Percentiles rank a stretch among this genome's conserved stretches.
phyloP scores from a whole-genome alignment of 2,329 filamentous ascomycete genomes.

The Monilinia fructicola region DNA sequence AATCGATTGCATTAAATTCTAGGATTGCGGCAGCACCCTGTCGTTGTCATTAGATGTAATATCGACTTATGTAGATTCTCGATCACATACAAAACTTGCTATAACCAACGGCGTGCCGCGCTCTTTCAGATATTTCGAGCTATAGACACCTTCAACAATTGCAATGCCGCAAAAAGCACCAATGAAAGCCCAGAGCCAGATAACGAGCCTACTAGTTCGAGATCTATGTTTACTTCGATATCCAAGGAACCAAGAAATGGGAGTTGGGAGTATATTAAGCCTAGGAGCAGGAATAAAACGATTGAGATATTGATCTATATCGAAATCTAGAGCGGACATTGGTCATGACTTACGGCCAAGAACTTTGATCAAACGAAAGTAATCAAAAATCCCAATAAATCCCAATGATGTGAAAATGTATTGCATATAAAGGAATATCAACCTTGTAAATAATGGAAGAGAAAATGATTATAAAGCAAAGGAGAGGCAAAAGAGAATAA shows the following conservation, averaged over 20 bases:
- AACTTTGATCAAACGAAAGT: not conserved
- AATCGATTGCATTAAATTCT: slow-evolving; percentile 69
- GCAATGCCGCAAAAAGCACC: slow-evolving; percentile 63
- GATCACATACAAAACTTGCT: slow-evolving; percentile 64
- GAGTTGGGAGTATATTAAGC: slow-evolving; percentile 62
- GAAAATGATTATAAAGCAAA: not conserved
- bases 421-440: not conserved
- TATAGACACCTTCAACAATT: slow-evolving; percentile 57
- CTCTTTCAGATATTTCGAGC: slow-evolving; percentile 52
- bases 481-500: not conserved
- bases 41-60: slow-evolving; percentile 12
- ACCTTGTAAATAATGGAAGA: not conserved
- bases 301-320: slow-evolving; percentile 77
- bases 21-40: slow-evolving; percentile 71
- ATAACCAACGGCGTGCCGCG: slow-evolving; percentile 61
- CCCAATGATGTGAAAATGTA: not conserved
- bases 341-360: slow-evolving; percentile 9
- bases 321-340: slow-evolving; percentile 47
- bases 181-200: slow-evolving; percentile 62
- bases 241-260: slow-evolving; percentile 68
- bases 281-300: slow-evolving; percentile 65
- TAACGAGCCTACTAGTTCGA: slow-evolving; percentile 56
- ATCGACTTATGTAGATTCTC: not conserved
- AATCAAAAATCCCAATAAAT: not conserved
- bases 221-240: slow-evolving; percentile 47